phyloP scores from a whole-genome alignment of 1,139 yeast species.

The Suhomyces anneliseae region DNA sequence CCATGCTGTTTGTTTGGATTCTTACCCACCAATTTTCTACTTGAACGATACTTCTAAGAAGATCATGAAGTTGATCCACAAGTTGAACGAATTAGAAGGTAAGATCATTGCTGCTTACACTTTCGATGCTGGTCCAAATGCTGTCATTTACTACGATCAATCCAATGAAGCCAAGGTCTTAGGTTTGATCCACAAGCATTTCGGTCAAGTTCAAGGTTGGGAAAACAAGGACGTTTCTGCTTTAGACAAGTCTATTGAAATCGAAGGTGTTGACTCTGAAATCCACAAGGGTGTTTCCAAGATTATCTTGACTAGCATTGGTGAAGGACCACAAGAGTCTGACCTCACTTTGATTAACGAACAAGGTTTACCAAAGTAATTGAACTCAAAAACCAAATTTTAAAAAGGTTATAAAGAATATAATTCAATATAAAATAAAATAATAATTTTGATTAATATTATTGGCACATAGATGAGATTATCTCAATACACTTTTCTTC shows the following conservation, averaged over 20 bases:
- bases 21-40: conserved; percentile 93
- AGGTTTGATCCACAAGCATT: conserved; percentile 55
- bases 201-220: conserved; percentile 73
- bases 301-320: conserved; percentile 81
- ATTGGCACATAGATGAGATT: too few relatives aligned
- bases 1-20: conserved; percentile 95
- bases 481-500: background rate
- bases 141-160: conserved; percentile 84
- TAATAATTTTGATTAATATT: too few relatives aligned
- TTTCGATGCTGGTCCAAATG: conserved; percentile 98
- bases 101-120: conserved; percentile 88
- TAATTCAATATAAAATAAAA: too few relatives aligned
- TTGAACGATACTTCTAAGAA: conserved; percentile 92
- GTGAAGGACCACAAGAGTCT: conserved; percentile 76
- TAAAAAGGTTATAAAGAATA: background rate
- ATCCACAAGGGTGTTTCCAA: conserved; percentile 72
- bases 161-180: conserved; percentile 69
- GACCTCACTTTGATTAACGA: conserved; percentile 53
- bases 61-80: conserved; percentile 78
- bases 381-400: background rate
- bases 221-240: conserved; percentile 38
- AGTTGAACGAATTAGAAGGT: conserved; percentile 67
- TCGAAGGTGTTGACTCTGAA: conserved; percentile 48
- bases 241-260: conserved; percentile 31
- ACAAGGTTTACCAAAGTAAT: conserved; percentile 31